Base-by-base conservation (phyloP, 1,284 basidiomycete species). In the Xerocomus nothofagi region DNA sequence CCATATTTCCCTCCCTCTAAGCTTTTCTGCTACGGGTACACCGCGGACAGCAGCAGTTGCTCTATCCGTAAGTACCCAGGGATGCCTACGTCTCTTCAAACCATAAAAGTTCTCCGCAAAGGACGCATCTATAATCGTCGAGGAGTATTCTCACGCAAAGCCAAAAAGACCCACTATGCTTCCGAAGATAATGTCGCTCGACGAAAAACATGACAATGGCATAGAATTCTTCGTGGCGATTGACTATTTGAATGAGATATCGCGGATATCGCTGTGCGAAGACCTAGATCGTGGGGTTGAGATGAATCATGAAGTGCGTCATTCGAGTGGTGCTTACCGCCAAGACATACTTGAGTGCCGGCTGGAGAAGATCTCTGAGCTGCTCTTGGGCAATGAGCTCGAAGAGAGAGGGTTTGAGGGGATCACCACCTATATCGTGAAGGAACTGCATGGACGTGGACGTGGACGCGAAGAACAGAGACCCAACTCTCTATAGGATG, bases 321-420 rank as follows among this genome's bases (percentile, higher is more conserved):
- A 29, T 4, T 15, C 23, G 15, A 11, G 14, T 10, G 27, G 39
- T 50, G 49, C 85, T 73, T 65, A 94, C 93, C 49, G 90, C 91
- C 38, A 99, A 74, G 47, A 97, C 87, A 74, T 99, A 99, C 68
- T 96, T 93, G 60, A 98, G 74, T 12, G 96, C 95, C 7, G 97
- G 97, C 60, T 98, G 94, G 20, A 99, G 78, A 1, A 98, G 78
- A 59, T 95, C 91, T 53, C 88, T 76, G 20, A 99, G 81, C 68
- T 99, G 96, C 56, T 98, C 94, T 68, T 98, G 93, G 1, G 95
- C 95, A 23, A 97, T 78, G 4, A 99, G 82, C 71, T 99, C 97
- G 63, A 98, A 99, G 39, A 99, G 76, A 10, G 93, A 95, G 0
- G 97, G 97, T 51, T 91, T 86, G 42, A 86, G 71, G 12, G 85